phyloP scores from a whole-genome alignment of 2,329 filamentous ascomycete species.

The Hirsutella minnesotensis region DNA sequence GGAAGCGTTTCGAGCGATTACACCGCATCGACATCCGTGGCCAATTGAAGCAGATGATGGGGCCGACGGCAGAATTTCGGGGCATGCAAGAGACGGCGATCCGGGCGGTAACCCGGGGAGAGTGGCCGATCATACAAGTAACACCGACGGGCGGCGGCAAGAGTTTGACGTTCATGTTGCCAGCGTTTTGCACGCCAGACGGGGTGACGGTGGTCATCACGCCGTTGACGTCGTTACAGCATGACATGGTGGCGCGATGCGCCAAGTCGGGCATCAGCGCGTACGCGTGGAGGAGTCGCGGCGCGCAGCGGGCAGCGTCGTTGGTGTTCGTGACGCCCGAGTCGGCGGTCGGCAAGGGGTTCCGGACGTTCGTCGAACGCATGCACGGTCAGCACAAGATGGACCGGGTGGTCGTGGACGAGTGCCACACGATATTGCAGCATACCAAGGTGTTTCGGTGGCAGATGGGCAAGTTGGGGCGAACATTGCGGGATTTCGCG shows the following conservation, averaged over 20 bases:
- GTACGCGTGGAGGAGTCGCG: not conserved
- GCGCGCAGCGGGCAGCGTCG: not conserved
- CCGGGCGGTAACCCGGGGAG: slow-evolving; percentile 1
- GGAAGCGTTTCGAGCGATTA: not conserved
- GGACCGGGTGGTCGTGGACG: slow-evolving; percentile 4
- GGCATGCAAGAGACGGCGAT: slow-evolving; percentile 5
- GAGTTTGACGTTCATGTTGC: slow-evolving; percentile 10
- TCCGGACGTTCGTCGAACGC: slow-evolving; percentile 3
- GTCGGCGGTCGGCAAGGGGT: slow-evolving; percentile 1
- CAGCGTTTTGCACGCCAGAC: slow-evolving; percentile 4
- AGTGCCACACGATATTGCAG: slow-evolving; percentile 5
- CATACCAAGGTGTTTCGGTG: not conserved
- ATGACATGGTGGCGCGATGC: slow-evolving; percentile 3
- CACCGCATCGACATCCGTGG: not conserved
- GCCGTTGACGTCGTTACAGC: slow-evolving; percentile 3
- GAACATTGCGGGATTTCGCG: not conserved
- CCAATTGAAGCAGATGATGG: slow-evolving; percentile 5
- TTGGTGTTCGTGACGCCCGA: slow-evolving; percentile 4
- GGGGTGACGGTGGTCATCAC: slow-evolving; percentile 4
- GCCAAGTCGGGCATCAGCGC: not conserved
- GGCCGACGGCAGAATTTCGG: slow-evolving; percentile 1
- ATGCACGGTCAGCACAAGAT: not conserved
- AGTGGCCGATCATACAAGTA: slow-evolving; percentile 6
- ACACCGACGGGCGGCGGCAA: slow-evolving; percentile 7
- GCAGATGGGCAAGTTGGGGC: not conserved